Conservation (phyloP, 495 filamentous ascomycete genomes). For the Penicillium ochrochloron region DNA sequence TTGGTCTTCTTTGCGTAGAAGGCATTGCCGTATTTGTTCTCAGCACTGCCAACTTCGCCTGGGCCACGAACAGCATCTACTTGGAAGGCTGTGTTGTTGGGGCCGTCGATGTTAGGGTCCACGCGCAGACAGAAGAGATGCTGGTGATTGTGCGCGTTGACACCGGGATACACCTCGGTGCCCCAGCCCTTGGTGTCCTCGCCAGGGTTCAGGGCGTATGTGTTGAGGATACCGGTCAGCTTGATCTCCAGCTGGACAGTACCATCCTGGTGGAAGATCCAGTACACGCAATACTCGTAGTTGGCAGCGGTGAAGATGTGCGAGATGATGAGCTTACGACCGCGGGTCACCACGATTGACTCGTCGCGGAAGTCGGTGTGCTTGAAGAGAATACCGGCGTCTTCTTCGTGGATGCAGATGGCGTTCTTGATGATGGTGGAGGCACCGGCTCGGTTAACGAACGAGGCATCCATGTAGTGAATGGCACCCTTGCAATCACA, state of each 20-base stretch:
- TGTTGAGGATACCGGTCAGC: constrained; percentile 55
- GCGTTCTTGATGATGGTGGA: constrained; percentile 69
- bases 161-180: constrained; percentile 89
- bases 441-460: constrained; percentile 60
- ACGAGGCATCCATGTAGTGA: constrained; percentile 68
- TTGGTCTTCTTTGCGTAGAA: constrained; percentile 91
- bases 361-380: constrained; percentile 81
- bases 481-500: constrained; percentile 78
- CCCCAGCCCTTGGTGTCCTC: constrained; percentile 91
- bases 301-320: constrained; percentile 66
- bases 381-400: constrained; percentile 77
- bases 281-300: constrained; percentile 65
- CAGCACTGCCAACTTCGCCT: constrained; percentile 73
- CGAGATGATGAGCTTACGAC: constrained; percentile 72
- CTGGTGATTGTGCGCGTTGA: constrained; percentile 85
- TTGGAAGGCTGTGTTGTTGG: constrained; percentile 52
- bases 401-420: constrained; percentile 79
- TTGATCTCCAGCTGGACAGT: constrained; percentile 55
- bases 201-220: constrained; percentile 80
- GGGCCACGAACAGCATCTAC: constrained; percentile 35
- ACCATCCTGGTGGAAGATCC: constrained; percentile 56
- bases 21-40: constrained; percentile 93
- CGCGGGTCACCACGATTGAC: constrained; percentile 66
- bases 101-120: constrained; percentile 88
- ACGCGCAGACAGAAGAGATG: constrained; percentile 93